Conservation (phyloP, 2,329 filamentous ascomycete species). For the Penicillium sp. region DNA sequence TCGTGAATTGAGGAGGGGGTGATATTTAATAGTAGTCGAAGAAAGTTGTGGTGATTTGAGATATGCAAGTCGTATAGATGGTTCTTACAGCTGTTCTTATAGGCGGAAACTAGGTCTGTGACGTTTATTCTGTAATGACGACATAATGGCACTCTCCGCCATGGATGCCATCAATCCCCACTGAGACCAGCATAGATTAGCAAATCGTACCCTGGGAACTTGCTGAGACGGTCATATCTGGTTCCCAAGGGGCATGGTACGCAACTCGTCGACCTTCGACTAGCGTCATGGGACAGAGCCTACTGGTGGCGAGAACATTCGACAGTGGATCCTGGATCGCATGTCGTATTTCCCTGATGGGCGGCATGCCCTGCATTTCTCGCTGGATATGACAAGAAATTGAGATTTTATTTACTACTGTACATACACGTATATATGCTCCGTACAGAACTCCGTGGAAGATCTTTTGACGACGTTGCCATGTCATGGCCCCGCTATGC, state of each 20-base stretch:
- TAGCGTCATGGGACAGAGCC: conserved; percentile 6
- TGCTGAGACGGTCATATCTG: background rate
- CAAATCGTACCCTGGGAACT: background rate
- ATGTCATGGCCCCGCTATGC: background rate
- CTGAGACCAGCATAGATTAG: background rate
- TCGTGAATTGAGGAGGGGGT: background rate
- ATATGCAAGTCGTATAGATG: background rate
- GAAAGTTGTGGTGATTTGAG: background rate
- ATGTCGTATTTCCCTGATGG: background rate
- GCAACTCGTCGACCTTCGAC: background rate
- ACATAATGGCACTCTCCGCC: conserved; percentile 11
- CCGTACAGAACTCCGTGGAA: background rate
- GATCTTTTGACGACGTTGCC: background rate
- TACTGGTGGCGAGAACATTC: conserved; percentile 1
- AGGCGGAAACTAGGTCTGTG: conserved; percentile 8
- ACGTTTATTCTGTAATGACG: conserved; percentile 22
- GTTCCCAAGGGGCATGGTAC: background rate
- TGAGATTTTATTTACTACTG: background rate
- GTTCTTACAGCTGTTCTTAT: conserved; percentile 1
- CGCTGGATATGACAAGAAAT: background rate
- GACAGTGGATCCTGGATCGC: background rate
- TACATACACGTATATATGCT: too few species aligned
- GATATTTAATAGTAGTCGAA: background rate
- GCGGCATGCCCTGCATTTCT: background rate
- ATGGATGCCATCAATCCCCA: conserved; percentile 7